These are phyloP conservation scores for Ustilago sp. DNA, from an alignment of 1,284 basidiomycete species.

Conservation along the genomic window DNA sequence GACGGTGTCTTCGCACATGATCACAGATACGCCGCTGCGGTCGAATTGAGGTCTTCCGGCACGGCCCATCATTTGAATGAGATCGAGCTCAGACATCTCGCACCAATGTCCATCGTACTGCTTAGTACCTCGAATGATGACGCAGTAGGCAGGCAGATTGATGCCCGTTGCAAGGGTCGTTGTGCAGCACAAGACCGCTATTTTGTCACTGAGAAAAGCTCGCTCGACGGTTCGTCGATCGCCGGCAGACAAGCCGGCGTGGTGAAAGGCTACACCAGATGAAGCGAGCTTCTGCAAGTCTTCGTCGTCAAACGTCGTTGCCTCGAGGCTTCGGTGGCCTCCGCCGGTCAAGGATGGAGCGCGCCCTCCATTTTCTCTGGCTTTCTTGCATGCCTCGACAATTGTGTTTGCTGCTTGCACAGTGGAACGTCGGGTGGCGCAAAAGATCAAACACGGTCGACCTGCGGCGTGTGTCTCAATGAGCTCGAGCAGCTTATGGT, in stretches of 20 bases:
- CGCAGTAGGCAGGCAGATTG: conserved; percentile 74
- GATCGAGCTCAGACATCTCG: conserved; percentile 58
- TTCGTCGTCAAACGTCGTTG: conserved; percentile 43
- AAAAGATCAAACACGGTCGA: conserved; percentile 57
- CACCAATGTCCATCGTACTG: conserved; percentile 54
- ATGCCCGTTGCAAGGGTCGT: conserved; percentile 87
- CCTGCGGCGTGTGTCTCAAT: conserved; percentile 50
- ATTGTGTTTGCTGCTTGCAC: conserved; percentile 78
- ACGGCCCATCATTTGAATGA: conserved; percentile 75
- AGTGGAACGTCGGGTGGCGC: conserved; percentile 72
- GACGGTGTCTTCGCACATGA: conserved; percentile 58
- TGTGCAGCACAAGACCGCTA: conserved; percentile 69
- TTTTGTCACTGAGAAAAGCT: conserved; percentile 76
- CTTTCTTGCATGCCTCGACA: conserved; percentile 74
- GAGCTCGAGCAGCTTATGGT: conserved; percentile 78
- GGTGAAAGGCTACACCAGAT: conserved; percentile 83
- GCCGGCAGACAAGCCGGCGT: conserved; percentile 81
- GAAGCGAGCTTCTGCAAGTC: conserved; percentile 37
- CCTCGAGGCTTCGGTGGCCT: conserved; percentile 8
- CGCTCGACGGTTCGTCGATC: conserved; percentile 80
- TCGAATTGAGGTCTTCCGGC: conserved; percentile 94
- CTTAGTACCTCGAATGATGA: conserved; percentile 62
- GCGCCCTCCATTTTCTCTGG: conserved; percentile 30
- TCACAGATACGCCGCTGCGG: conserved; percentile 68
- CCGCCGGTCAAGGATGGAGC: conserved; percentile 6